A percentile compares a stretch with the other conserved stretches of the same genome.
Evolutionary conservation across 305 asterid genomes (phyloP).

Genomic region (Lippia alba): DNA sequence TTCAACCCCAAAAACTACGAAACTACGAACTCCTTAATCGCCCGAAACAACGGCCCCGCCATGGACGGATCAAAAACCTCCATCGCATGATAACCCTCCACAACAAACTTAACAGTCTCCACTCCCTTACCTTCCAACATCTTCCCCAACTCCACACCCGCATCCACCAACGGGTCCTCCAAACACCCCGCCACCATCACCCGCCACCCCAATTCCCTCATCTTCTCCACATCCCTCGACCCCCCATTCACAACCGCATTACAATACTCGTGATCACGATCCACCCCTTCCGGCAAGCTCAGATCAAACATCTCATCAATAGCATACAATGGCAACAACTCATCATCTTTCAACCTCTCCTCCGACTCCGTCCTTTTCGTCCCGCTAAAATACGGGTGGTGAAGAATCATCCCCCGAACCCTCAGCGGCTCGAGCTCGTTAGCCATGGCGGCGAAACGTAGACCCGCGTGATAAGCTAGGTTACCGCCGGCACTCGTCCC

Average conservation of each 20-base stretch:
- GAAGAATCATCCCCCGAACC: constrained; percentile 59
- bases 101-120: constrained; percentile 25
- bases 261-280: constrained; percentile 59
- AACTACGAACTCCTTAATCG: constrained; percentile 16
- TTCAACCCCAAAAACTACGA: too few relatives aligned
- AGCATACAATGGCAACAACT: constrained; percentile 41
- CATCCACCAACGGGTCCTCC: constrained; percentile 62
- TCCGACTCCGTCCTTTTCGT: constrained; percentile 56
- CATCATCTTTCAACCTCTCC: constrained; percentile 40
- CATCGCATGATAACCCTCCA: constrained; percentile 62
- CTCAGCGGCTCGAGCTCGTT: constrained; percentile 42
- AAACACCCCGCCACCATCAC: constrained; percentile 52
- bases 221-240: constrained; percentile 36
- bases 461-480: constrained; percentile 55
- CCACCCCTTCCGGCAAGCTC: constrained; percentile 55
- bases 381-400: constrained; percentile 64
- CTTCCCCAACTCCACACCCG: constrained; percentile 42
- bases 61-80: constrained; percentile 46
- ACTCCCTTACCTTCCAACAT: constrained; percentile 53
- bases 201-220: constrained; percentile 49
- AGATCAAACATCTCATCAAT: constrained; percentile 54
- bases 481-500: constrained; percentile 69
- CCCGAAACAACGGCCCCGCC: constrained; percentile 16
- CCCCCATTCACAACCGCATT: constrained; percentile 45
- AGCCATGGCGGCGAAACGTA: constrained; percentile 31